Evolutionary conservation across 2,329 filamentous ascomycete genomes (phyloP), one percentile per base, ranked within the genome.

Genomic region (Aspergillus novofumigatus): DNA sequence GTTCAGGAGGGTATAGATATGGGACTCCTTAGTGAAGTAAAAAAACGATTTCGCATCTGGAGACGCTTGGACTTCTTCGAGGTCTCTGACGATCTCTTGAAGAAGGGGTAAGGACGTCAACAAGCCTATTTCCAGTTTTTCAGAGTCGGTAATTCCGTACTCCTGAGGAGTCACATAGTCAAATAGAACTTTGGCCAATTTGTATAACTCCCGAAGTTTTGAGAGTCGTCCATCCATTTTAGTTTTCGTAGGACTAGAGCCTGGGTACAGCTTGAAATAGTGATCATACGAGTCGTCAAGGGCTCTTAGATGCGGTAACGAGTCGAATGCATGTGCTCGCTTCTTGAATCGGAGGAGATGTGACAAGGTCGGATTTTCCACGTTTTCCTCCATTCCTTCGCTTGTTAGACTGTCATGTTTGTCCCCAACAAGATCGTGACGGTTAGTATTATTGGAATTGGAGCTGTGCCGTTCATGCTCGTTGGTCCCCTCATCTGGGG

Each of bases 121-220:
- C 1, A 99, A 83, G 1, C 94, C 94, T 72, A 99, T 99, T 72
- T 99, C 94, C n/a, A 99, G 84, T 80, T 99, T 99, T 76, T 99
- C 94, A 58, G 86, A 88, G 69, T 97, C 90, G 3, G 90, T 91
- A 64, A 99, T 99, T 54, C 94, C 94, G 69, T 99, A 99, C 75
- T 99, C 94, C 69, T 99, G 94, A 1, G 94, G 94, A 54, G 94
- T 96, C 67, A 99, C 96, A 72, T 97, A 99, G 75, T 99, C 94
- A 69, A 99, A 99, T 14, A 99, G 79, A 11, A 97, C 88, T 76
- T 99, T 99, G 56, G 91, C 91, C 49, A 97, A 81, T 65, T 91
- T 91, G 76, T 97, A 99, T 55, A 99, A 81, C 74, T 99, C 92
- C 60, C 94, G 87, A 47, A 99, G 81, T 60, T 94, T 94, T 64